Evolutionary conservation across 2,329 filamentous ascomycete species (phyloP).

Genomic region (Aureobasidium zeae): DNA sequence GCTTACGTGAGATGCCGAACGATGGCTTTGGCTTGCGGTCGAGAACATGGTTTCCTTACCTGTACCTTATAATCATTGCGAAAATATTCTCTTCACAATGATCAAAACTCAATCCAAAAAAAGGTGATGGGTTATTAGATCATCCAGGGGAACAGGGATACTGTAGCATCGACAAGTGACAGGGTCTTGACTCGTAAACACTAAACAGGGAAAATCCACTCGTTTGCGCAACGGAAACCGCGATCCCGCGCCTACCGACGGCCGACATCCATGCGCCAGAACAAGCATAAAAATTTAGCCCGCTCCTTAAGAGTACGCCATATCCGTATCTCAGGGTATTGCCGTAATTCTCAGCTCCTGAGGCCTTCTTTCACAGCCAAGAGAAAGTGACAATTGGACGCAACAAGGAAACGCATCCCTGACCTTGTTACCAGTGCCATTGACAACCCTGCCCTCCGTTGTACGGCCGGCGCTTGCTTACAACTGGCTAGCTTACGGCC

Average conservation of each 20-base stretch:
- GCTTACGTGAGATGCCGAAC: conserved; percentile 12
- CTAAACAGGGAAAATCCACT: too few relatives aligned
- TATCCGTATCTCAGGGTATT: conserved; percentile 7
- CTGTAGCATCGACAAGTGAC: neutral
- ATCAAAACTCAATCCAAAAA: neutral
- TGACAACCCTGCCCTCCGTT: conserved; percentile 3
- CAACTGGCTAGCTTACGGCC: conserved; percentile 8
- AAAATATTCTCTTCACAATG: neutral
- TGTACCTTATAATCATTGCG: too few relatives aligned
- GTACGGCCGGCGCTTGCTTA: conserved; percentile 11
- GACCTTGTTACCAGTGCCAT: neutral
- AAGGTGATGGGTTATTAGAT: neutral
- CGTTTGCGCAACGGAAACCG: conserved; percentile 5
- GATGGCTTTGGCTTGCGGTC: neutral
- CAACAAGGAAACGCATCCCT: conserved; percentile 1
- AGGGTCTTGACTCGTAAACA: conserved; percentile 7
- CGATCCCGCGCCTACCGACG: conserved; percentile 7
- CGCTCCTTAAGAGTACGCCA: conserved; percentile 13
- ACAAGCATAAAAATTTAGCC: conserved; percentile 13
- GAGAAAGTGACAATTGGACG: neutral
- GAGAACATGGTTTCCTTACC: conserved; percentile 1
- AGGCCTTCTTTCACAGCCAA: neutral
- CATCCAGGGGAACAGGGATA: neutral
- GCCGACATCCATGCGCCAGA: conserved; percentile 13
- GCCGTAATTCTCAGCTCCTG: conserved; percentile 4